Evolutionary conservation across 2,329 filamentous ascomycete species (phyloP), one percentile per base, ranked within the genome.

Genomic region (Sclerotinia subarctica): DNA sequence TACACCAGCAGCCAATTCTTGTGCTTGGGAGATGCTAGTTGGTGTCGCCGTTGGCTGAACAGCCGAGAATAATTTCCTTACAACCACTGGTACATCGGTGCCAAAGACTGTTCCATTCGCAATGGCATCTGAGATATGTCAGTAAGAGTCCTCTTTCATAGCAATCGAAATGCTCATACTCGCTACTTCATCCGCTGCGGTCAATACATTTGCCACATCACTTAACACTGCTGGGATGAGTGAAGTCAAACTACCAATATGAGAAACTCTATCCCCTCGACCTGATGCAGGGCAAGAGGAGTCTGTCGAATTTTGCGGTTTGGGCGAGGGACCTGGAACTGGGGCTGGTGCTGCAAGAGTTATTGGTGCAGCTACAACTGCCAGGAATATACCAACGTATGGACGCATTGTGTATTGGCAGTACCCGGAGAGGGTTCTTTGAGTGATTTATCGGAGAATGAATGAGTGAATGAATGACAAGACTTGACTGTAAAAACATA

Each of bases 1-100:
- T 15, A 67, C 63, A 29, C 15, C 52, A 46, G 64, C 69, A 32
- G 69, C 68, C 35, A 58, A 64, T 24, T 42, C 52, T 17, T 66
- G 69, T 5, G 74, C 74, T 38, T 74, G 64, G 24, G 69, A 42
- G 29, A 74, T 62, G 51, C 70, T 72, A 2, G 73, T 73, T n/a
- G 75, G 76, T 44, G 70, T 73, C 2, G 72, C 64, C 7, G 75
- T 74, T 19, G 77, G 71, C 21, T 72, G 70, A n/a, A 73, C 73
- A 19, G 71, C 69, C 56, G 69, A 67, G 54, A 68, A 71, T 1
- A 73, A 47, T n/a, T 70, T 71, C 47, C 67, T 68, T 5, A 69
- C 57, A 21, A 69, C 51, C 17, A 64, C 66, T 26, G 68, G 66
- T 10, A 70, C 62, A 44, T 72, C 69, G 10, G 70, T 70, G 5